Conservation (phyloP, 75 land plant genomes). For the Cupressus sempervirens region DNA sequence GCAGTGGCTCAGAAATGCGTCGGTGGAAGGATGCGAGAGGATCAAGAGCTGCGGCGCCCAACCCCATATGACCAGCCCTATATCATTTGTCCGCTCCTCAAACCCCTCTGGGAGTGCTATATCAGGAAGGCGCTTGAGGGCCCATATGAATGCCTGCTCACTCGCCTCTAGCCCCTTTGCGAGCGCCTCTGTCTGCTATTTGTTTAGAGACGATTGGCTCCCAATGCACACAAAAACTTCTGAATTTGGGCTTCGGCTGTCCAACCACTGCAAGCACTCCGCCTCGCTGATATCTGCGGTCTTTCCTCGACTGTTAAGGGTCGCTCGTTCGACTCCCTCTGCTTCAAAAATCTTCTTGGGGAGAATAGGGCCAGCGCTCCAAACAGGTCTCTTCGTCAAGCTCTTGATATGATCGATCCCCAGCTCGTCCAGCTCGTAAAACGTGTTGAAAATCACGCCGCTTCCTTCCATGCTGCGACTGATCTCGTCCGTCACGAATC, state of each 20-base stretch:
- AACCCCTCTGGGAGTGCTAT: not conserved
- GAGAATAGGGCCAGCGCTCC: not conserved
- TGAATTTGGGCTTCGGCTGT: constrained; percentile 8
- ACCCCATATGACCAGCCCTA: constrained; percentile 7
- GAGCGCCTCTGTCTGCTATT: constrained; percentile 14
- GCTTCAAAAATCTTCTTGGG: not conserved
- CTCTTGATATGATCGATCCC: not conserved
- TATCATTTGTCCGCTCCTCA: constrained; percentile 4
- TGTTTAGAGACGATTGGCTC: constrained; percentile 14
- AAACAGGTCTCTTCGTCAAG: not conserved
- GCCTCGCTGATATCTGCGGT: not conserved
- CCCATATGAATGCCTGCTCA: constrained; percentile 21
- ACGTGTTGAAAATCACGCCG: not conserved
- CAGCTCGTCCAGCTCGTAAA: not conserved
- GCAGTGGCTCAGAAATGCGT: no score
- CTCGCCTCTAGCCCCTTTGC: constrained; percentile 16
- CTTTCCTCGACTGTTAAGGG: not conserved
- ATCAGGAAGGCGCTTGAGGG: not conserved
- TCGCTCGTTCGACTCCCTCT: no score
- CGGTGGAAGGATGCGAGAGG: no score
- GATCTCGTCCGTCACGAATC: not conserved
- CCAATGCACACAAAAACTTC: constrained; percentile 25
- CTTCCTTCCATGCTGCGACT: not conserved
- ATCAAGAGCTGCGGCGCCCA: constrained; percentile 21
- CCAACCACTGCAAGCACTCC: constrained; percentile 18